A percentile compares a stretch with the other conserved stretches of the same genome.
Conservation (phyloP, 176 grass and related monocot species). For the Pontederia paniculata region DNA sequence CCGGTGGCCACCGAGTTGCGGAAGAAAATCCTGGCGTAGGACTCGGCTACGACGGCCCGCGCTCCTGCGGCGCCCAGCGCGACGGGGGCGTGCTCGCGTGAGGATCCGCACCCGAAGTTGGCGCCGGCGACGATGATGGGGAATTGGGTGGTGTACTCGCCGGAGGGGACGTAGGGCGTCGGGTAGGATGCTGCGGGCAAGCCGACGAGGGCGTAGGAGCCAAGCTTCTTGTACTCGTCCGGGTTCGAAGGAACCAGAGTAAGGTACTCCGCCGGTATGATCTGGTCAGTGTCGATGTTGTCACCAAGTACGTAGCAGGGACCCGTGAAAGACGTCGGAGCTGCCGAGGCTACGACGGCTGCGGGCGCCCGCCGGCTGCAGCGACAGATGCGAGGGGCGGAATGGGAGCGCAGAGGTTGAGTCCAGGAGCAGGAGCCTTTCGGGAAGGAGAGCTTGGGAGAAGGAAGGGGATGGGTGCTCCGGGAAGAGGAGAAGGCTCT, state of each 20-base stretch:
- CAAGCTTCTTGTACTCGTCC: conserved; percentile 73
- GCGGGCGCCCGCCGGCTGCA: too few species aligned
- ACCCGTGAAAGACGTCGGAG: conserved; percentile 37
- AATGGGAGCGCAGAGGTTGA: too few species aligned
- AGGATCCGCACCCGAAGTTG: conserved; percentile 78
- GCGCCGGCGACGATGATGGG: conserved; percentile 38
- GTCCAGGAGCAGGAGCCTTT: too few species aligned
- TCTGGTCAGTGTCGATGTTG: conserved; percentile 92
- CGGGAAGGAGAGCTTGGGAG: too few species aligned
- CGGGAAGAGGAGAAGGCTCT: too few species aligned
- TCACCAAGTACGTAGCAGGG: conserved; percentile 63
- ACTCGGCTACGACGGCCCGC: conserved; percentile 35
- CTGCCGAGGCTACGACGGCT: too few species aligned
- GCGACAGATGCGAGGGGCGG: too few species aligned
- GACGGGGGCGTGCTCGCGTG: conserved; percentile 81
- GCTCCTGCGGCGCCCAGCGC: conserved; percentile 51
- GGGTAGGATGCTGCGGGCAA: conserved; percentile 40
- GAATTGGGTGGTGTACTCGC: conserved; percentile 29
- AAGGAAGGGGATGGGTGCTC: too few species aligned
- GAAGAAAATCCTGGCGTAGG: conserved; percentile 74
- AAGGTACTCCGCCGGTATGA: conserved; percentile 72
- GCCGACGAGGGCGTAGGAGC: conserved; percentile 50
- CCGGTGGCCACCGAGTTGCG: conserved; percentile 72
- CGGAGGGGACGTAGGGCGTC: conserved; percentile 36
- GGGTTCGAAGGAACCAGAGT: conserved; percentile 74